Conservation (phyloP, 768 basidiomycete genomes). For the Galerina marginata region DNA sequence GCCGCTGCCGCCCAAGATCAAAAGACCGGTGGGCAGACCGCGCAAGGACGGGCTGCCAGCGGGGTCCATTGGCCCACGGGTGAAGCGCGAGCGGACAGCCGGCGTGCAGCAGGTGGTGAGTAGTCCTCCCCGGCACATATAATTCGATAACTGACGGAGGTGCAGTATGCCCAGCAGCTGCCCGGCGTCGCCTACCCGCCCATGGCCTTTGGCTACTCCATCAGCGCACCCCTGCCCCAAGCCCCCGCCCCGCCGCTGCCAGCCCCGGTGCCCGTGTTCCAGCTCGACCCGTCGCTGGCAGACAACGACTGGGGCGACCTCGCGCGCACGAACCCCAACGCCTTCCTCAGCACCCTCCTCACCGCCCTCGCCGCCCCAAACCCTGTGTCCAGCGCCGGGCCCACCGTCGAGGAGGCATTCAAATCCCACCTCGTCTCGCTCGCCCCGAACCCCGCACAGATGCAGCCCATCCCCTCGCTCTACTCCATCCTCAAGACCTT, state of each 20-base stretch:
- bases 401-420: constrained; percentile 78
- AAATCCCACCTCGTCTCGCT: constrained; percentile 76
- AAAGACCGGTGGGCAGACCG: constrained; percentile 81
- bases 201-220: constrained; percentile 30
- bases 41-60: constrained; percentile 84
- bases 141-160: constrained; percentile 4
- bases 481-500: constrained; percentile 84
- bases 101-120: constrained; percentile 15
- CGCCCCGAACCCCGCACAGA: constrained; percentile 50
- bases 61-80: constrained; percentile 64
- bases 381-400: constrained; percentile 62
- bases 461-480: constrained; percentile 65
- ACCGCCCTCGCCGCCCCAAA: constrained; percentile 65
- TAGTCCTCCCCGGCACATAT: constrained; percentile 10
- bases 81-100: constrained; percentile 31
- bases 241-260: constrained; percentile 31
- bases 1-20: constrained; percentile 56
- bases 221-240: constrained; percentile 29
- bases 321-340: constrained; percentile 57
- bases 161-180: constrained; percentile 20
- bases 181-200: constrained; percentile 30
- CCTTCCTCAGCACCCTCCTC: constrained; percentile 63
- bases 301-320: constrained; percentile 70
- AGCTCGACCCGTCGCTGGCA: constrained; percentile 59
- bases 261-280: constrained; percentile 30